Evolutionary conservation across 1,284 basidiomycete species (phyloP).

Genomic region (Cryptococcus hybrid): DNA sequence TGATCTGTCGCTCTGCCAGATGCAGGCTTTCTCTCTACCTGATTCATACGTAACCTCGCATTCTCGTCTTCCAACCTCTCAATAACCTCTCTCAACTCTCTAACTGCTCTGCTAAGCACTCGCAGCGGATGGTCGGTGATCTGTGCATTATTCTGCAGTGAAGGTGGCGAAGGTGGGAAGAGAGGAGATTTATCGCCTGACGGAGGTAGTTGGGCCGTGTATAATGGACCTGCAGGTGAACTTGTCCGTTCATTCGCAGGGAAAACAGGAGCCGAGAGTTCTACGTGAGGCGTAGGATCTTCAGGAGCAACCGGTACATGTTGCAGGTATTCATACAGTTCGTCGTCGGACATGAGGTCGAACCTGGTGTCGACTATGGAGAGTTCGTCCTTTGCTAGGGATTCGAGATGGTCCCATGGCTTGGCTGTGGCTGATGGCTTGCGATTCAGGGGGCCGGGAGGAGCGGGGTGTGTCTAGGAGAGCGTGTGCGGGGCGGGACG

Average conservation of each 20-base stretch:
- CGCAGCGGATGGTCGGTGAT: conserved; percentile 34
- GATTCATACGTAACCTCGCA: conserved; percentile 13
- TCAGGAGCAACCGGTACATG: background rate
- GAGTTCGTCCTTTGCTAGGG: conserved; percentile 31
- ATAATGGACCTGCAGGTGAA: too few species aligned
- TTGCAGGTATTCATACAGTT: conserved; percentile 22
- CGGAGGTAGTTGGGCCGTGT: background rate
- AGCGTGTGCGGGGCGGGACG: conserved; percentile 1
- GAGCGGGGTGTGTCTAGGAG: background rate
- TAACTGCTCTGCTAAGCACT: conserved; percentile 35
- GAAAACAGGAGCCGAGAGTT: background rate
- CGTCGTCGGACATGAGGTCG: conserved; percentile 37
- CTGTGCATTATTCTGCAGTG: background rate
- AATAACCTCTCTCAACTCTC: conserved; percentile 34
- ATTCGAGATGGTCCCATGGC: conserved; percentile 19
- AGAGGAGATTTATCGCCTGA: conserved; percentile 19
- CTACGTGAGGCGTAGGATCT: background rate
- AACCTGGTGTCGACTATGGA: conserved; percentile 36
- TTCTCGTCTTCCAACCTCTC: conserved; percentile 38
- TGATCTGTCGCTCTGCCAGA: conserved; percentile 16
- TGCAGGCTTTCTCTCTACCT: background rate
- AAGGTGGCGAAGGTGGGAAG: conserved; percentile 43
- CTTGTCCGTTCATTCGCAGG: too few species aligned
- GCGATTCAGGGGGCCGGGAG: background rate
- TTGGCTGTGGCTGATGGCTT: conserved; percentile 5